These are phyloP conservation scores for Botrytis cinerea DNA, from an alignment of 2,329 filamentous ascomycete genomes.

Conservation along the genomic window DNA sequence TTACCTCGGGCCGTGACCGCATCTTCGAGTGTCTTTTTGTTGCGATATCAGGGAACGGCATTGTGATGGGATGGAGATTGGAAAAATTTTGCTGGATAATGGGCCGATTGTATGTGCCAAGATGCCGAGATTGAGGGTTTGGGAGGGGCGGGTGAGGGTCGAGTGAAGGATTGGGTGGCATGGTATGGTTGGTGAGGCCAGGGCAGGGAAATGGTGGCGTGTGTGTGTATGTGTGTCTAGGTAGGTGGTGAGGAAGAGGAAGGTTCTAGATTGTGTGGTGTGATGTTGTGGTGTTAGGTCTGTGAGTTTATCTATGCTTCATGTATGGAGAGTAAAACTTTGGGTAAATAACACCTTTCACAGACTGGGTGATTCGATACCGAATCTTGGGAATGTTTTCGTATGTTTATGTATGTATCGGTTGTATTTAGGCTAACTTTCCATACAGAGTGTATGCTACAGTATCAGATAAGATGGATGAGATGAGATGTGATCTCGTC, in stretches of 20 bases:
- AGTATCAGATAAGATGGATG: not conserved
- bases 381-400: not conserved
- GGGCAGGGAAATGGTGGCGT: not conserved
- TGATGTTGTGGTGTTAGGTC: not conserved
- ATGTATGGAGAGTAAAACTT: not conserved
- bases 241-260: not conserved
- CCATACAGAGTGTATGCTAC: not conserved
- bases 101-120: not conserved
- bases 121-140: not conserved
- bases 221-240: too few relatives aligned
- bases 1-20: conserved; percentile 11
- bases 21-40: too few relatives aligned
- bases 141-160: not conserved
- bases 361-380: not conserved
- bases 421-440: not conserved
- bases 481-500: not conserved
- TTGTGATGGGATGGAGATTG: not conserved
- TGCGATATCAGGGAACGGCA: not conserved
- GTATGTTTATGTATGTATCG: too few relatives aligned
- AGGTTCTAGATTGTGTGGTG: not conserved
- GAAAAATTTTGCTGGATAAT: not conserved
- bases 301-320: not conserved
- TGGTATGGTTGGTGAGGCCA: too few relatives aligned
- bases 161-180: too few relatives aligned
- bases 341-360: not conserved